These are phyloP conservation scores for Aspergillus amoenus DNA, from an alignment of 2,329 filamentous ascomycete genomes.

Conservation along the genomic window DNA sequence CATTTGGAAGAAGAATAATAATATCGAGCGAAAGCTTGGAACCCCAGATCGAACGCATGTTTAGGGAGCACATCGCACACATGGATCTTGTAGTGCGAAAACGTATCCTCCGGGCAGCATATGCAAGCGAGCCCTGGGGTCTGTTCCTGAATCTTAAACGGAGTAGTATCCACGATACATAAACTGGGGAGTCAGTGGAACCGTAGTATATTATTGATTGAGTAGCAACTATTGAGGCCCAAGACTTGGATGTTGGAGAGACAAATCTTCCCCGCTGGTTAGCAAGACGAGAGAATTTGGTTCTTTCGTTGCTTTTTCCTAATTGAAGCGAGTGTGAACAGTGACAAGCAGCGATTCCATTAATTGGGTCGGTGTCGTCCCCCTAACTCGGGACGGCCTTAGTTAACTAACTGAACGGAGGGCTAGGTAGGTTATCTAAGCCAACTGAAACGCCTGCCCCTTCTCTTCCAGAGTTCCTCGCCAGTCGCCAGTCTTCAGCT, in stretches of 20 bases:
- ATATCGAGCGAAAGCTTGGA: not conserved
- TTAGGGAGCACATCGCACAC: not conserved
- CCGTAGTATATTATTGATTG: not conserved
- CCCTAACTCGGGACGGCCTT: no score
- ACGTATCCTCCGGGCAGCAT: not conserved
- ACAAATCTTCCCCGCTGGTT: not conserved
- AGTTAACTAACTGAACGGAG: no score
- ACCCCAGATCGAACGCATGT: not conserved
- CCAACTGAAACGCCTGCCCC: not conserved
- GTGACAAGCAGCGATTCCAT: no score
- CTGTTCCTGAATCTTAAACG: not conserved
- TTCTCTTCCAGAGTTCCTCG: constrained; percentile 9
- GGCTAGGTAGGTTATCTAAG: no score
- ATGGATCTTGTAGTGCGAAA: not conserved
- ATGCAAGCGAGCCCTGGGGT: not conserved
- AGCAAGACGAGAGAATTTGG: not conserved
- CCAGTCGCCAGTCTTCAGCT: constrained; percentile 10
- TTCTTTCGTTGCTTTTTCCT: not conserved
- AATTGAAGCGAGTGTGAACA: no score
- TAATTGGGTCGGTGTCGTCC: no score
- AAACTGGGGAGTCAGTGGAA: not conserved
- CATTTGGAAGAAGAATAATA: not conserved
- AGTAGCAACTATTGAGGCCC: not conserved
- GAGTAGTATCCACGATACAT: not conserved
- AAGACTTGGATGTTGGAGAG: not conserved